A percentile compares a stretch with the other conserved stretches of the same genome.
Conservation (phyloP, 257 asterid genomes). For the Lithospermum erythrorhizon region DNA sequence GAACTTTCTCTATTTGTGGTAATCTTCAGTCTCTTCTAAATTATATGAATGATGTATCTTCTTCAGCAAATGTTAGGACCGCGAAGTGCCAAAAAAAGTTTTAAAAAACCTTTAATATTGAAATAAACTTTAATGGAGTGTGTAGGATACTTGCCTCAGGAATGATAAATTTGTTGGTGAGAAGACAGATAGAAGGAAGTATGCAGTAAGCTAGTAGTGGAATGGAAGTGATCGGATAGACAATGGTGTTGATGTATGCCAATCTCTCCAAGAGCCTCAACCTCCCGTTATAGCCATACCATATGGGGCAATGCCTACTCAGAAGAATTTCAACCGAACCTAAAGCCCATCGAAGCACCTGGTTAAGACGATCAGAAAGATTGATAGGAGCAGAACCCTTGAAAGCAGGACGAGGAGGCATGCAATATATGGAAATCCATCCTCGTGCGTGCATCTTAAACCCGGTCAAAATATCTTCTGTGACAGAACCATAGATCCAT, state of each 20-base stretch:
- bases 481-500: constrained; percentile 43
- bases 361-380: constrained; percentile 49
- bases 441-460: constrained; percentile 53
- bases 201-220: constrained; percentile 43
- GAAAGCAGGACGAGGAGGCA: constrained; percentile 52
- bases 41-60: no score
- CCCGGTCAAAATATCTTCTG: constrained; percentile 49
- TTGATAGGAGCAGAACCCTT: constrained; percentile 45
- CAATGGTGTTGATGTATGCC: constrained; percentile 48
- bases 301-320: constrained; percentile 49
- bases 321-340: constrained; percentile 48
- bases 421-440: constrained; percentile 48
- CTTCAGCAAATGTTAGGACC: no score
- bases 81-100: not conserved
- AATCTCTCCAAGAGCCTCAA: constrained; percentile 40
- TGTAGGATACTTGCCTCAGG: constrained; percentile 27
- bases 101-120: no score
- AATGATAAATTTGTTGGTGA: constrained; percentile 44
- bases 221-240: constrained; percentile 46
- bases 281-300: constrained; percentile 46
- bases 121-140: not conserved
- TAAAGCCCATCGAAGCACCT: constrained; percentile 47
- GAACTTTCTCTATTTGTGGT: no score
- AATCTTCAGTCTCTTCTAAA: no score
- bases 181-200: constrained; percentile 49